These are phyloP conservation scores for Nephelium lappaceum DNA, from an alignment of 345 rosid species.

Conservation along the genomic window DNA sequence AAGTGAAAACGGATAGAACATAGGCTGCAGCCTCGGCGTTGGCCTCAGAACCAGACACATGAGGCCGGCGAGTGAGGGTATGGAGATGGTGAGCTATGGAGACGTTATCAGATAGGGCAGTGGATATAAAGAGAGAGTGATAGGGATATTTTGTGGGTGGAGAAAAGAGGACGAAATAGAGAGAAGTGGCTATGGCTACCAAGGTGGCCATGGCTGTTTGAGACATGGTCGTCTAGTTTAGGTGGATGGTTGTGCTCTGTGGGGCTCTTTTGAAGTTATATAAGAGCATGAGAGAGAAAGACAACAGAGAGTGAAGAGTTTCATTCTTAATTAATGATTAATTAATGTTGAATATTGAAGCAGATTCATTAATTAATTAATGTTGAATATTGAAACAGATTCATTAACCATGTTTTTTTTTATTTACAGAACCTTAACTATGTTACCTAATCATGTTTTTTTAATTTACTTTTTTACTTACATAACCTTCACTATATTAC, in stretches of 20 bases:
- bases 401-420: too few species aligned
- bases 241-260: not conserved
- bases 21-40: conserved; percentile 72
- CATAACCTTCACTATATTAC: too few species aligned
- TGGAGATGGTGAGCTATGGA: conserved; percentile 63
- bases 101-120: conserved; percentile 60
- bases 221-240: conserved; percentile 31
- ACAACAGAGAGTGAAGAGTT: too few species aligned
- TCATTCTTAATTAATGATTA: too few species aligned
- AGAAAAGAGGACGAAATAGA: conserved; percentile 39
- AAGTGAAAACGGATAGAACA: conserved; percentile 52
- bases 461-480: too few species aligned
- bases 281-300: too few species aligned
- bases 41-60: conserved; percentile 75
- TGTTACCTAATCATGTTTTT: too few species aligned
- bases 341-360: too few species aligned
- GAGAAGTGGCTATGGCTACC: conserved; percentile 40
- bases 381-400: too few species aligned
- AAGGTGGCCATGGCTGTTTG: conserved; percentile 35
- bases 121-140: conserved; percentile 58
- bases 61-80: conserved; percentile 79
- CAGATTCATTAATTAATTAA: too few species aligned
- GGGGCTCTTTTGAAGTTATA: too few species aligned
- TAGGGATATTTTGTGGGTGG: conserved; percentile 53
- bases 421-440: too few species aligned